Conservation (phyloP, 768 basidiomycete species). For the Chlorophyllum brunneum region DNA sequence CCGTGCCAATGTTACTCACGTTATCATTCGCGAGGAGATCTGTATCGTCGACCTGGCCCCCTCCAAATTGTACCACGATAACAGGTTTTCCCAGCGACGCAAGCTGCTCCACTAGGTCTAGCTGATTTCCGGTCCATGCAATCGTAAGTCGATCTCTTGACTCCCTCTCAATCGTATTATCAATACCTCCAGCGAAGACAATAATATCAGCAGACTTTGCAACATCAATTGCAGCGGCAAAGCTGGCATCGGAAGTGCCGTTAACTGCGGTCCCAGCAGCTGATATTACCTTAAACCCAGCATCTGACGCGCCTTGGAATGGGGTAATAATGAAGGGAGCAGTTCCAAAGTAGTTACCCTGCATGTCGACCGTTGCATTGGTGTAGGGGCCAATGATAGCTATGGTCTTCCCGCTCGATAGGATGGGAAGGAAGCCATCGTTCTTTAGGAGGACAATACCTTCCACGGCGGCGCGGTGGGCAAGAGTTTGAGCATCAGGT, state of each 20-base stretch:
- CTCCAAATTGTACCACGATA: conserved; percentile 52
- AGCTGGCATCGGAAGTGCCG: conserved; percentile 37
- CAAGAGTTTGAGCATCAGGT: conserved; percentile 41
- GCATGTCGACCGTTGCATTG: conserved; percentile 52
- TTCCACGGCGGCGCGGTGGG: conserved; percentile 47
- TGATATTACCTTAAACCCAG: conserved; percentile 44
- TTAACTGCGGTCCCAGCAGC: conserved; percentile 38
- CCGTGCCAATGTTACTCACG: conserved; percentile 23
- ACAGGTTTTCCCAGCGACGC: conserved; percentile 46
- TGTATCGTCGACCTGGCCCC: conserved; percentile 51
- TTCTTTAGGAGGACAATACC: conserved; percentile 64
- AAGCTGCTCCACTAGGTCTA: conserved; percentile 43
- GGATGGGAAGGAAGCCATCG: conserved; percentile 53
- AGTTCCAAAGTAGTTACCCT: conserved; percentile 53
- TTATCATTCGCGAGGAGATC: conserved; percentile 38
- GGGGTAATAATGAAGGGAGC: conserved; percentile 57
- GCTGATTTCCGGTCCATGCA: conserved; percentile 54
- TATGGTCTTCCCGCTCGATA: conserved; percentile 38
- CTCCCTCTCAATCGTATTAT: conserved; percentile 46
- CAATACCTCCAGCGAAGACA: conserved; percentile 53
- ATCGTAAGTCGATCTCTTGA: conserved; percentile 42
- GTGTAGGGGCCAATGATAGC: conserved; percentile 60
- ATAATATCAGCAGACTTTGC: conserved; percentile 46
- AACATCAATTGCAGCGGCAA: conserved; percentile 47
- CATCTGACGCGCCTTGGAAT: conserved; percentile 40